Evolutionary conservation across 305 asterid genomes (phyloP).

Genomic region (Fraxinus greggii): DNA sequence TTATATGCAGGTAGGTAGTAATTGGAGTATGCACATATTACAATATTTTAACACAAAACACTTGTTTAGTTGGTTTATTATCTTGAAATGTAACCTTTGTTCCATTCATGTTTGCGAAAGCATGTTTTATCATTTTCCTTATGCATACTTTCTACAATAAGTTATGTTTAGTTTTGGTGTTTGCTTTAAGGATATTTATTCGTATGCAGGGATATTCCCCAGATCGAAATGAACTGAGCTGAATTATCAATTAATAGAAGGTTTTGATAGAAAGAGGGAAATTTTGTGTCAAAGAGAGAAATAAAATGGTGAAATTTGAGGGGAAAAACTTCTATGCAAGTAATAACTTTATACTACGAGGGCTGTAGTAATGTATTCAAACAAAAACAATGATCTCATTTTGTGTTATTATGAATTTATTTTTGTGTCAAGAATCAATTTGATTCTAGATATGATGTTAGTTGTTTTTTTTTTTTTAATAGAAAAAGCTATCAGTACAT

Average conservation of each 20-base stretch:
- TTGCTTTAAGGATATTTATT: neutral
- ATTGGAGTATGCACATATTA: neutral
- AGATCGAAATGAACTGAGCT: neutral
- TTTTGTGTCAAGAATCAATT: neutral
- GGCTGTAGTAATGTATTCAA: neutral
- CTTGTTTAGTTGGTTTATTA: neutral
- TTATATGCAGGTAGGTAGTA: conserved; percentile 68
- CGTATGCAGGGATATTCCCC: neutral
- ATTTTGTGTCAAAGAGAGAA: neutral
- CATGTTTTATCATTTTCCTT: neutral
- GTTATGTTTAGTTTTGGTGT: neutral
- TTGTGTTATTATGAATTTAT: neutral
- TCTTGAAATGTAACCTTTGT: neutral
- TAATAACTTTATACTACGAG: neutral
- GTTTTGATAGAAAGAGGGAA: neutral
- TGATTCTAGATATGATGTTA: neutral
- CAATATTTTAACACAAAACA: neutral
- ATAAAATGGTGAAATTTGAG: neutral
- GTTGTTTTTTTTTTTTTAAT: neutral
- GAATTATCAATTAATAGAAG: neutral
- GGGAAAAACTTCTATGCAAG: conserved; percentile 1
- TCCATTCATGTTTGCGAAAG: conserved; percentile 3
- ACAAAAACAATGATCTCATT: conserved; percentile 5
- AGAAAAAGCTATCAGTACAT: neutral
- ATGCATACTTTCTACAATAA: neutral